Evolutionary conservation across 2,329 filamentous ascomycete genomes (phyloP).

Genomic region (Mycosphaerella arachidis): DNA sequence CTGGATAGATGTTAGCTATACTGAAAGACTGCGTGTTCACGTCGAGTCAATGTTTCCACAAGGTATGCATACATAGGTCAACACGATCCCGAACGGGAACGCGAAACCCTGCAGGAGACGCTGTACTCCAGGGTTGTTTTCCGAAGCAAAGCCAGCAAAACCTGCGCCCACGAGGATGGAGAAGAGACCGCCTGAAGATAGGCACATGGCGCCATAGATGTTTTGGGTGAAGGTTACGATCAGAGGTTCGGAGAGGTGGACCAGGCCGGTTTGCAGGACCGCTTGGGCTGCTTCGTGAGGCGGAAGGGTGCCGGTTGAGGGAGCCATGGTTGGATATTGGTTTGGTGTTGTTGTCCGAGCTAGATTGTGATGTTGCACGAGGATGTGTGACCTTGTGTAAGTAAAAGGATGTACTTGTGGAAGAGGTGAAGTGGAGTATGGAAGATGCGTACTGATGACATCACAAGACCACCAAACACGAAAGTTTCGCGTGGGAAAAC

Average conservation of each 20-base stretch:
- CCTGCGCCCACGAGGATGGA: slow-evolving; percentile 22
- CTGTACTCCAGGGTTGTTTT: slow-evolving; percentile 22
- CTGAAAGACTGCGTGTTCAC: no score
- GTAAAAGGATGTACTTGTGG: background rate
- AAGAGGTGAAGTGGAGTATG: background rate
- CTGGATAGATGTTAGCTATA: no score
- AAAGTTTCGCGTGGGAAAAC: background rate
- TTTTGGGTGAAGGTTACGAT: slow-evolving; percentile 25
- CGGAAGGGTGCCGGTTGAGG: slow-evolving; percentile 18
- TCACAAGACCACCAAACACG: background rate
- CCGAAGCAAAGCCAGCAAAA: slow-evolving; percentile 13
- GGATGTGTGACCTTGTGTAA: background rate
- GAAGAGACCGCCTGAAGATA: slow-evolving; percentile 24
- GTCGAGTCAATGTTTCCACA: no score
- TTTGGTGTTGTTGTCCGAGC: background rate
- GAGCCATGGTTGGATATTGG: slow-evolving; percentile 1
- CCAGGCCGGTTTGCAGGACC: slow-evolving; percentile 20
- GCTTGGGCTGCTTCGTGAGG: slow-evolving; percentile 22
- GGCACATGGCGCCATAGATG: slow-evolving; percentile 27
- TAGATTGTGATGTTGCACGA: background rate
- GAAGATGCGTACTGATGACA: background rate
- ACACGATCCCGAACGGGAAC: slow-evolving; percentile 27
- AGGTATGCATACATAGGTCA: slow-evolving; percentile 18
- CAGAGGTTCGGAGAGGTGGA: slow-evolving; percentile 24
- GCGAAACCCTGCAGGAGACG: slow-evolving; percentile 24